Base-by-base conservation (phyloP, 2,329 filamentous ascomycete species). In the Chrysoporthe cubensis region DNA sequence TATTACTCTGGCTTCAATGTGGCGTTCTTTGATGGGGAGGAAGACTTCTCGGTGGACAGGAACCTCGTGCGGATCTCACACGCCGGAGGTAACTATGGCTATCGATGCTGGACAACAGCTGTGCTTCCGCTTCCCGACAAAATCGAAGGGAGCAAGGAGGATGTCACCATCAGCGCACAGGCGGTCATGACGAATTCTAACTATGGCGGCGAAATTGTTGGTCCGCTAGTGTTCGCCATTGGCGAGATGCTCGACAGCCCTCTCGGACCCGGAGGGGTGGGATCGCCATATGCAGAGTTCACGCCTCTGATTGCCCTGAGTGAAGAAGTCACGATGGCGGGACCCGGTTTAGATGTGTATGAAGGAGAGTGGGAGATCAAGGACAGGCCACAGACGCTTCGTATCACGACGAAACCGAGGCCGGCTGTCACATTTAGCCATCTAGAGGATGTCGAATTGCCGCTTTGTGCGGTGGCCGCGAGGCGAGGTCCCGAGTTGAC, bases 111-210 rank as follows among this genome's bases (percentile, higher is more conserved):
- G 57, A 18, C 64, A 21, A 58, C 62, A 2, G 66, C 66, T n/a
- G 60, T 63, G 21, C 61, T 68, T 59, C 57, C 63, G 2, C 14
- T 46, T 9, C 63, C 66, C 16, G 32, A 65, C 34, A 62, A 34
- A 48, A 18, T 44, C 21, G 50, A 52, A 34, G 62, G 13, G 6
- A 43, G 58, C n/a, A 37, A 34, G 4, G 34, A 57, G 32, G 52
- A 57, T 14, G 26, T 65, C 54, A 40, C 37, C 21, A 40, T 68
- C 43, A 37, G 46, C 32, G 66, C 66, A 13, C 64, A 65, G n/a
- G 57, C 66, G 14, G 48, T 60, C 57, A 65, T 68, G 66, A 68
- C 66, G 0, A 66, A 68, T 43, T 66, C 66, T 2, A 62, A 68
- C 50, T 66, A 62, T n/a, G 66, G 66, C 21, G 63, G 52, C 11